Evolutionary conservation across 495 filamentous ascomycete genomes (phyloP), one percentile per base, ranked within the genome.

Genomic region (Penicillium daleae): DNA sequence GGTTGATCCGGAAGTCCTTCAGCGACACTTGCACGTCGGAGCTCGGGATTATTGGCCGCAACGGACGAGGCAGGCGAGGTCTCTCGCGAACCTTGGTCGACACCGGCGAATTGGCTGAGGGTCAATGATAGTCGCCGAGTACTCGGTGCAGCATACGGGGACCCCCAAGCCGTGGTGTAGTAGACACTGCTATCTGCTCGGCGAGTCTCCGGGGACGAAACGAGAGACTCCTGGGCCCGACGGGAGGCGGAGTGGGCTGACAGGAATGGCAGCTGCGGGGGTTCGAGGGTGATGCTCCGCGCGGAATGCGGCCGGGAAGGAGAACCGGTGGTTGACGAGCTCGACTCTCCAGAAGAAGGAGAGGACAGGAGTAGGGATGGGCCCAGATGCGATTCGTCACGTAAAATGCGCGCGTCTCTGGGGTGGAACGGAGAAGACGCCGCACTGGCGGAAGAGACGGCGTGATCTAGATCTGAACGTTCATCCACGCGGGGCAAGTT

Each of bases 161-260:
- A 92, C 12, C 89, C 89, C 89, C 89, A 91, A 67, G 83, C 86
- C 24, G 87, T 87, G 32, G 86, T 87, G 62, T 86, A 88, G 74
- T 86, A 87, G 62, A 78, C 66, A 61, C 80, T 83, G 61, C 76
- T 81, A 51, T 77, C 76, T 22, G 76, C 70, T 60, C 69, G 78
- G 21, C 68, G 71, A 68, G 79, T 76, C 54, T 77, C 77, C 48
- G 78, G 78, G n/a, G 78, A 82, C 32, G 76, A 75, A 8, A 71
- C 68, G 27, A 71, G 64, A n/a, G 79, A 79, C 33, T 80, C 79
- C 61, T 68, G 71, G 31, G 69, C 58, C 10, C 67, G 66, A 27
- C 70, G 72, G 29, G 51, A 54, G 29, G 10, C 24, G 46, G 74
- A 71, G 24, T 39, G 33, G 62, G 68, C 71, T 52, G 71, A 68